phyloP scores from a whole-genome alignment of 2,329 filamentous ascomycete genomes.

The Aspergillus pseudoglaucus region DNA sequence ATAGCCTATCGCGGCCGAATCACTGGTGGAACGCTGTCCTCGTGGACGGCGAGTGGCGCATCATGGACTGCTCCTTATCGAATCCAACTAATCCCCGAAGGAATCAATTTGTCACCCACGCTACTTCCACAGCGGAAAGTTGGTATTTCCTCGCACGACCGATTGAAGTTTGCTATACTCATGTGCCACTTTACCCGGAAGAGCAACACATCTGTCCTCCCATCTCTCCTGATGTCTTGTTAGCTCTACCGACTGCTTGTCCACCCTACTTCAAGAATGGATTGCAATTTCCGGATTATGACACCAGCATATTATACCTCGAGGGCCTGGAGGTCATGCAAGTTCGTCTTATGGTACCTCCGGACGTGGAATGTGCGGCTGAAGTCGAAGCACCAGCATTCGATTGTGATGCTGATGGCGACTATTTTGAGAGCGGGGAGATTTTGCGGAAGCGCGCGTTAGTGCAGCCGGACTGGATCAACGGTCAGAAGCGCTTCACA shows the following conservation, averaged over 20 bases:
- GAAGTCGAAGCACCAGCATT: slow-evolving; percentile 84
- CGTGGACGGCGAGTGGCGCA: slow-evolving; percentile 90
- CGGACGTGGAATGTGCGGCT: slow-evolving; percentile 84
- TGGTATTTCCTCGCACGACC: slow-evolving; percentile 95
- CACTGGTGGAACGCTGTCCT: slow-evolving; percentile 98
- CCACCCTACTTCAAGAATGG: slow-evolving; percentile 80
- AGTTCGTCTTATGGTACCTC: slow-evolving; percentile 76
- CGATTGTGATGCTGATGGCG: slow-evolving; percentile 76
- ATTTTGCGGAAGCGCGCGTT: slow-evolving; percentile 77
- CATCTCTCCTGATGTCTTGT: slow-evolving; percentile 74
- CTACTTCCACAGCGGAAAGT: slow-evolving; percentile 64
- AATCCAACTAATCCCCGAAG: slow-evolving; percentile 84
- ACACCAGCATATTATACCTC: slow-evolving; percentile 76
- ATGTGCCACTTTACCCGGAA: slow-evolving; percentile 77
- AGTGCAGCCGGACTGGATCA: slow-evolving; percentile 85
- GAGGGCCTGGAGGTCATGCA: slow-evolving; percentile 93
- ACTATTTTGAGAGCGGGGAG: slow-evolving; percentile 89
- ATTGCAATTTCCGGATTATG: slow-evolving; percentile 78
- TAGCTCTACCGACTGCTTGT: slow-evolving; percentile 78
- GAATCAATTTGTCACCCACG: slow-evolving; percentile 66
- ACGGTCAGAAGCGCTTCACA: slow-evolving; percentile 81
- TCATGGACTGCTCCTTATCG: slow-evolving; percentile 89
- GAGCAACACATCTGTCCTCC: slow-evolving; percentile 93
- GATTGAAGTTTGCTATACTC: slow-evolving; percentile 88
- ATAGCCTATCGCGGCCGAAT: slow-evolving; percentile 77